These are phyloP conservation scores for Daldinia concentrica DNA, from an alignment of 495 filamentous ascomycete genomes.

Conservation along the genomic window DNA sequence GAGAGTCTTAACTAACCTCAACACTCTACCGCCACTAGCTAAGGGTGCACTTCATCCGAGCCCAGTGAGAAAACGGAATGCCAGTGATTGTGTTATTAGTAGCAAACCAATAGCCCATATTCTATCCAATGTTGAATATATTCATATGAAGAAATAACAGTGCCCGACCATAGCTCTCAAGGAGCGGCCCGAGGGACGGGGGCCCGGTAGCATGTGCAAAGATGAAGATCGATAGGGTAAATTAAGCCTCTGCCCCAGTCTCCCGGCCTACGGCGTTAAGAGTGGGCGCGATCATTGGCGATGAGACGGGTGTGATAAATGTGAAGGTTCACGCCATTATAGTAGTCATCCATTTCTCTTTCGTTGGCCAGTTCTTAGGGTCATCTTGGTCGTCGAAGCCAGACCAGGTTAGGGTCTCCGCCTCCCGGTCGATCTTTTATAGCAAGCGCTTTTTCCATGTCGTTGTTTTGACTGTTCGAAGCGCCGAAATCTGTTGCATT, in stretches of 20 bases:
- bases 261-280: slow-evolving; percentile 40
- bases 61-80: slow-evolving; percentile 47
- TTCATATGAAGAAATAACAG: slow-evolving; percentile 41
- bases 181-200: slow-evolving; percentile 48
- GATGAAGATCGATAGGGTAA: slow-evolving; percentile 61
- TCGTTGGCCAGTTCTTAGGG: slow-evolving; percentile 45
- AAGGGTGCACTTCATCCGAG: slow-evolving; percentile 45
- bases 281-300: slow-evolving; percentile 32
- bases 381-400: too few relatives aligned
- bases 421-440: too few relatives aligned
- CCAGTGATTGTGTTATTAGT: slow-evolving; percentile 42
- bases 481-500: too few relatives aligned
- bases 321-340: slow-evolving; percentile 53
- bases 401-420: too few relatives aligned
- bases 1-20: neutral
- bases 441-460: too few relatives aligned
- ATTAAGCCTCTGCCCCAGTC: slow-evolving; percentile 28
- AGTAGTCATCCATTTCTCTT: slow-evolving; percentile 67
- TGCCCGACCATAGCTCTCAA: slow-evolving; percentile 48
- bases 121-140: slow-evolving; percentile 49
- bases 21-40: slow-evolving; percentile 9
- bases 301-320: slow-evolving; percentile 40
- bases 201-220: slow-evolving; percentile 57
- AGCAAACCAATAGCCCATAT: slow-evolving; percentile 46
- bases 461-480: too few relatives aligned